phyloP scores from a whole-genome alignment of 78 protist species.

The Isochrysis galbana region DNA sequence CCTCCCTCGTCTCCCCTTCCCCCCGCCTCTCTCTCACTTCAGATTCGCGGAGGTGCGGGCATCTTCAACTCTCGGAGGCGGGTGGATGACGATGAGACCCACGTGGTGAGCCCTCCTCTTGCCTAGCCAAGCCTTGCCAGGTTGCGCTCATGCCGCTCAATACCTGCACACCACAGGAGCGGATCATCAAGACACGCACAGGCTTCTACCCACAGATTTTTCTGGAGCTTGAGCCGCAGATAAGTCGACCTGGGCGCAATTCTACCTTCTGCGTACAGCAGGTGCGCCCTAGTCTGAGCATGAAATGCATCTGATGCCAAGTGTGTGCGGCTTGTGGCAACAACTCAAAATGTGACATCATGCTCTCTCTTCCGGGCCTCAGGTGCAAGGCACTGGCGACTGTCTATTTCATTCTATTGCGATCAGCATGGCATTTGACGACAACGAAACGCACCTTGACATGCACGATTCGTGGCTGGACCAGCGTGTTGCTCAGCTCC shows the following conservation, averaged over 20 bases:
- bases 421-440: background rate
- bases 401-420: slow-evolving; percentile 23
- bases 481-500: background rate
- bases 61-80: background rate
- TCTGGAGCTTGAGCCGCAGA: background rate
- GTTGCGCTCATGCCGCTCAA: no score
- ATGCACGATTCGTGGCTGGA: background rate
- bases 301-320: background rate
- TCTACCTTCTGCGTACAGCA: slow-evolving; percentile 5
- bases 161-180: no score
- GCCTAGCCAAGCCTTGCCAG: no score
- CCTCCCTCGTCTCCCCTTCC: no score
- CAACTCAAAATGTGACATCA: background rate
- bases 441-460: background rate
- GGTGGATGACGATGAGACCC: background rate
- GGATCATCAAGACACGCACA: background rate
- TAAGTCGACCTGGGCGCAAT: background rate
- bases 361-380: background rate
- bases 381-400: slow-evolving; percentile 23
- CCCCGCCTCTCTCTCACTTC: background rate
- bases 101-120: background rate
- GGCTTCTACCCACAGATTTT: background rate
- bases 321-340: background rate
- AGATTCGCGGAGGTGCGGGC: background rate
- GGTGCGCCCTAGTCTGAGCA: background rate